Percentiles rank a stretch among this genome's conserved stretches.
Conservation (phyloP, 2,329 filamentous ascomycete species). For the Colletotrichum orbiculare region DNA sequence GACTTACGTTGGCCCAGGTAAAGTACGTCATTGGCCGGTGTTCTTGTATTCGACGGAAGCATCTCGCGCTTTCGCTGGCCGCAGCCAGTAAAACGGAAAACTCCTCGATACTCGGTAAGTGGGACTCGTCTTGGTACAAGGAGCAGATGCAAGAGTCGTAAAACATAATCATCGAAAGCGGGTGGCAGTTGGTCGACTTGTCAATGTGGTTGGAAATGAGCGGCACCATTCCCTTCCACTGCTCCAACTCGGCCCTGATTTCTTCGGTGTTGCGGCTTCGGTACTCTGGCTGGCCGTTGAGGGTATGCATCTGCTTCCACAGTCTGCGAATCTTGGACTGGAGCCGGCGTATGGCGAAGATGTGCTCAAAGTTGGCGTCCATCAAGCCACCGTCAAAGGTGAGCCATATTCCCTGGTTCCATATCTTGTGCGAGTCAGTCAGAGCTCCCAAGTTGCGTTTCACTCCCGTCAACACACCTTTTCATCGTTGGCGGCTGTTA, state of each 20-base stretch:
- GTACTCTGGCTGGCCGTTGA: background rate
- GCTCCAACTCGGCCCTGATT: slow-evolving; percentile 11
- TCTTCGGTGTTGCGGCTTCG: background rate
- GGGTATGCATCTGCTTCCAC: background rate
- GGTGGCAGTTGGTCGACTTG: slow-evolving; percentile 17
- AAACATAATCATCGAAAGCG: slow-evolving; percentile 18
- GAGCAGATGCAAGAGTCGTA: slow-evolving; percentile 10
- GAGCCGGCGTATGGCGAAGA: slow-evolving; percentile 3
- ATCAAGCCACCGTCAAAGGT: slow-evolving; percentile 2
- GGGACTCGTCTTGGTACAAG: slow-evolving; percentile 2
- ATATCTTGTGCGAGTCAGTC: slow-evolving; percentile 4
- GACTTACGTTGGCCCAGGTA: slow-evolving; percentile 2
- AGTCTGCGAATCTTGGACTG: slow-evolving; percentile 4
- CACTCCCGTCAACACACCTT: background rate
- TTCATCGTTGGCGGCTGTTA: background rate
- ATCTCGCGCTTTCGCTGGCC: slow-evolving; percentile 10
- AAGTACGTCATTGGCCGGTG: slow-evolving; percentile 10
- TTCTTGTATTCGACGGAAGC: slow-evolving; percentile 14
- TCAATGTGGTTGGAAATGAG: slow-evolving; percentile 9
- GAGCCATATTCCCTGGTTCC: background rate
- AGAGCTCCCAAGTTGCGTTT: background rate
- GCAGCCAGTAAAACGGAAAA: background rate
- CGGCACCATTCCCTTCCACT: slow-evolving; percentile 17
- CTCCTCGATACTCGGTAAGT: slow-evolving; percentile 4
- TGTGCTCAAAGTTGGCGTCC: slow-evolving; percentile 11